These are phyloP conservation scores for Globisporangium paroecandrum DNA, from an alignment of 352 stramenopile genomes.

Conservation along the genomic window DNA sequence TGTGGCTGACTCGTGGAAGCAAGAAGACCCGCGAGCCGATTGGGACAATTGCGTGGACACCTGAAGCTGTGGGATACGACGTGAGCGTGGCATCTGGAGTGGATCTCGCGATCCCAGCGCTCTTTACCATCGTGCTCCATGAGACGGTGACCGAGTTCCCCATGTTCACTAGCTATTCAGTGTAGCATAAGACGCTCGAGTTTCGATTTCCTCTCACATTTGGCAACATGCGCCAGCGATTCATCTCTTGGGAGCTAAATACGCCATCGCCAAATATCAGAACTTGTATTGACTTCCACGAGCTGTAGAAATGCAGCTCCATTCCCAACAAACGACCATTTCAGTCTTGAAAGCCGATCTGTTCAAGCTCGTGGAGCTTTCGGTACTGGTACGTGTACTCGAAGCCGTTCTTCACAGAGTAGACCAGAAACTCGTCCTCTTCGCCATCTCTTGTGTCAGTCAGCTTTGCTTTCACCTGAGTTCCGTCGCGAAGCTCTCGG, in stretches of 20 bases:
- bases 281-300: no score
- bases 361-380: constrained; percentile 9
- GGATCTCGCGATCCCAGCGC: not conserved
- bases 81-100: not conserved
- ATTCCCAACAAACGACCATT: not conserved
- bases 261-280: no score
- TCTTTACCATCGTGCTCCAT: not conserved
- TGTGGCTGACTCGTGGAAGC: not conserved
- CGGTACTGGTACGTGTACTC: constrained; percentile 49
- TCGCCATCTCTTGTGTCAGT: constrained; percentile 16
- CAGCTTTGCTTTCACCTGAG: constrained; percentile 63
- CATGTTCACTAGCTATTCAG: not conserved
- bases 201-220: no score
- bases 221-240: no score
- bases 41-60: not conserved
- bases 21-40: constrained; percentile 1
- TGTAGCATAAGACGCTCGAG: no score
- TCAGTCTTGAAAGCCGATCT: constrained; percentile 14
- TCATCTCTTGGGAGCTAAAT: no score
- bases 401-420: constrained; percentile 55
- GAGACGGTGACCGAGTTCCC: constrained; percentile 3
- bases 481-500: constrained; percentile 44
- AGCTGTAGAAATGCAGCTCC: not conserved
- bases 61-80: not conserved
- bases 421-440: constrained; percentile 51